Evolutionary conservation across 208 protist species (phyloP).

Genomic region (Leishmania tropica): DNA sequence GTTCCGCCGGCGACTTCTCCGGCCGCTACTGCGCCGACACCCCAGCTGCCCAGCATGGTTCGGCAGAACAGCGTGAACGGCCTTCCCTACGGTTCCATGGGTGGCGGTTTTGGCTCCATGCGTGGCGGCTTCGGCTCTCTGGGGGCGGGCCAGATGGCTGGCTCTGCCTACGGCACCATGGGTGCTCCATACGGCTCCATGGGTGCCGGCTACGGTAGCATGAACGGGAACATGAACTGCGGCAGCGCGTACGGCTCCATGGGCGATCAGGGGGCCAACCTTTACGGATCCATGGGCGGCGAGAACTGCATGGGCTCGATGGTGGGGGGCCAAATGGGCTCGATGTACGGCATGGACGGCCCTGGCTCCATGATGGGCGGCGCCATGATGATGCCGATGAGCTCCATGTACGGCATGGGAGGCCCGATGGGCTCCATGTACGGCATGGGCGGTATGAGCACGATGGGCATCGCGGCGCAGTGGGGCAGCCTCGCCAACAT

Average conservation of each 20-base stretch:
- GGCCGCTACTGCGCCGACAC: background rate
- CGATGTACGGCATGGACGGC: constrained; percentile 24
- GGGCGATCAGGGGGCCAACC: constrained; percentile 11
- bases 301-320: background rate
- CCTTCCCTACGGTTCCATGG: constrained; percentile 4
- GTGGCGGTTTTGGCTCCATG: constrained; percentile 13
- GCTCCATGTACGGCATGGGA: constrained; percentile 33
- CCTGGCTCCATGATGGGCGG: constrained; percentile 25
- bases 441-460: constrained; percentile 41
- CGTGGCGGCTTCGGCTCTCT: constrained; percentile 9
- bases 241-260: constrained; percentile 32
- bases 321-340: background rate
- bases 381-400: constrained; percentile 13
- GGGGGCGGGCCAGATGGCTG: constrained; percentile 7
- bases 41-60: constrained; percentile 10
- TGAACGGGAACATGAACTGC: constrained; percentile 7
- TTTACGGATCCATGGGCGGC: constrained; percentile 29
- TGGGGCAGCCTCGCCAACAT: constrained; percentile 72
- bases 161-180: constrained; percentile 10
- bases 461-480: constrained; percentile 54
- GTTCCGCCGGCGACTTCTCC: background rate
- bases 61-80: constrained; percentile 34
- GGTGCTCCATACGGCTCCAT: constrained; percentile 12
- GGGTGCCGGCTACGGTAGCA: constrained; percentile 19
- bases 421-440: constrained; percentile 30